phyloP scores from a whole-genome alignment of 495 filamentous ascomycete genomes.

The Hypoxylon rickii region DNA sequence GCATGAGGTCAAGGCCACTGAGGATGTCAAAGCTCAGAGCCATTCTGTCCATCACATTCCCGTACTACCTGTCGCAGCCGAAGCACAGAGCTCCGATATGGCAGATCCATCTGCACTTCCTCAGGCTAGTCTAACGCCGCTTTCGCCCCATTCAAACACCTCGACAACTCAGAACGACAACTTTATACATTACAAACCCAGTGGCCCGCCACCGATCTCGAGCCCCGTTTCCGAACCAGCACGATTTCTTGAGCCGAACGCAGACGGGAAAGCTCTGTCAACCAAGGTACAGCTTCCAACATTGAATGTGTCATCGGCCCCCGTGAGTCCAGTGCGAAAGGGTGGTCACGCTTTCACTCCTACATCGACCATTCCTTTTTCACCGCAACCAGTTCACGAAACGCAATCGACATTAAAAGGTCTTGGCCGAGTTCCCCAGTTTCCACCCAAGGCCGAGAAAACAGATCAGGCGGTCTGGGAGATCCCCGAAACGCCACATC shows the following conservation, averaged over 20 bases:
- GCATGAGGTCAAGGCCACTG: neutral
- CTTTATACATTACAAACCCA: conserved; percentile 47
- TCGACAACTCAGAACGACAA: conserved; percentile 5
- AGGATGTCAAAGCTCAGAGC: neutral
- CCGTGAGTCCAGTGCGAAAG: conserved; percentile 29
- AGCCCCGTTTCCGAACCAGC: conserved; percentile 34
- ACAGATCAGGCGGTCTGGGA: conserved; percentile 28
- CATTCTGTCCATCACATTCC: conserved; percentile 2
- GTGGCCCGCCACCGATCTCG: conserved; percentile 36
- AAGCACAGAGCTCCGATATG: neutral
- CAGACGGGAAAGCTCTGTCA: conserved; percentile 1
- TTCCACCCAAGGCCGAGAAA: conserved; percentile 17
- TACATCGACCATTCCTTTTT: conserved; percentile 44
- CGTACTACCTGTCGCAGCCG: neutral
- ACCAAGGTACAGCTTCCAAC: neutral
- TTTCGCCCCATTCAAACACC: conserved; percentile 25
- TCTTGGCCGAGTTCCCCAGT: conserved; percentile 9
- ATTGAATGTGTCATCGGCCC: conserved; percentile 21
- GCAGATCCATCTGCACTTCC: conserved; percentile 19
- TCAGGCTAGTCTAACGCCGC: conserved; percentile 11
- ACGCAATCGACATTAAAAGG: conserved; percentile 9
- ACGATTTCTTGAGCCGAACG: conserved; percentile 46
- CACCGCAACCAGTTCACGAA: conserved; percentile 18
- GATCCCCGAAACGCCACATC: conserved; percentile 38
- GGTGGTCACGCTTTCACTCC: conserved; percentile 42